Conservation (phyloP, 257 asterid species). For the Ocimum tenuiflorum region DNA sequence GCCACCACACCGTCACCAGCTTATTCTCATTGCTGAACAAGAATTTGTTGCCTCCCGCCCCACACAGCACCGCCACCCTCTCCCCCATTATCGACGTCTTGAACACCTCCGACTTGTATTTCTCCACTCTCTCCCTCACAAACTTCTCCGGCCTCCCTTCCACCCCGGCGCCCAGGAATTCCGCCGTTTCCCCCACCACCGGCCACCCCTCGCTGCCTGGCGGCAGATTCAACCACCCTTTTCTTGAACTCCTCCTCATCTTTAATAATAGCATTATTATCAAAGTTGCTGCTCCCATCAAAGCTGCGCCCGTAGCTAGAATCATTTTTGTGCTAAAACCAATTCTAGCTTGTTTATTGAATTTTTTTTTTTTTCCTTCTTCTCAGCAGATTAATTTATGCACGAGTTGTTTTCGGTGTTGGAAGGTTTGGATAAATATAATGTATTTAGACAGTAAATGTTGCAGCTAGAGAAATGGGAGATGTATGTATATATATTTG, state of each 20-base stretch:
- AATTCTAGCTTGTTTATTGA: neutral
- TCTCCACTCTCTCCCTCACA: conserved; percentile 28
- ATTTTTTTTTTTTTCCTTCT: too few species aligned
- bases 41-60: conserved; percentile 48
- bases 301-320: neutral
- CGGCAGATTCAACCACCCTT: conserved; percentile 32
- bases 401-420: too few species aligned
- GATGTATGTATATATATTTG: too few species aligned
- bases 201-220: conserved; percentile 61
- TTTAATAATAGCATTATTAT: neutral
- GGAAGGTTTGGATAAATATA: too few species aligned
- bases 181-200: conserved; percentile 39
- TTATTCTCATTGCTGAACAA: conserved; percentile 63
- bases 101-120: conserved; percentile 32
- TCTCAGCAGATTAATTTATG: too few species aligned
- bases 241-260: neutral
- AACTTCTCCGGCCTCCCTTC: conserved; percentile 41
- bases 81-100: conserved; percentile 49
- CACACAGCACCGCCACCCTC: conserved; percentile 33
- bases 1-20: conserved; percentile 65
- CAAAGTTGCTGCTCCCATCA: neutral
- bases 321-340: too few species aligned
- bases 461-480: too few species aligned
- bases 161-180: conserved; percentile 36
- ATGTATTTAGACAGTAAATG: too few species aligned